Evolutionary conservation across 768 basidiomycete species (phyloP).

Genomic region (Tylopilus cervinicoccineus): DNA sequence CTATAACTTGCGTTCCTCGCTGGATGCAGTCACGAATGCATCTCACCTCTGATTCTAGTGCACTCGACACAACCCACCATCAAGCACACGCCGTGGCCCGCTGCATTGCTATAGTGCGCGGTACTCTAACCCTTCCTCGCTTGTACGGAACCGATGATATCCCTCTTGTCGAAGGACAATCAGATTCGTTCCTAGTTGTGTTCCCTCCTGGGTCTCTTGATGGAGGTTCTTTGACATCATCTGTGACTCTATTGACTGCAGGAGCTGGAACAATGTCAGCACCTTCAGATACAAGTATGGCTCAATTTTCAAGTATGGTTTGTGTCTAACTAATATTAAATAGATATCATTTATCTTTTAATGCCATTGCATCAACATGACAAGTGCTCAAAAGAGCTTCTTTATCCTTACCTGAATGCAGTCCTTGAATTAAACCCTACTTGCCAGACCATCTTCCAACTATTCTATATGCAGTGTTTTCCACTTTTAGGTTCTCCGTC

Average conservation of each 20-base stretch:
- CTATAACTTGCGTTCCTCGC: slow-evolving; percentile 34
- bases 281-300: slow-evolving; percentile 61
- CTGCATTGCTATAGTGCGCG: slow-evolving; percentile 50
- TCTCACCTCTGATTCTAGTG: slow-evolving; percentile 7
- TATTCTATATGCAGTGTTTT: slow-evolving; percentile 52
- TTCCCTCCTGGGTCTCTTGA: slow-evolving; percentile 66
- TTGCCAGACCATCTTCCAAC: slow-evolving; percentile 39
- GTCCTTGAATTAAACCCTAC: slow-evolving; percentile 30
- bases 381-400: slow-evolving; percentile 36
- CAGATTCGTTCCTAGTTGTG: slow-evolving; percentile 65
- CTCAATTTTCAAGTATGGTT: not conserved
- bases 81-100: slow-evolving; percentile 34
- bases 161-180: slow-evolving; percentile 17
- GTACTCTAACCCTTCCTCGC: slow-evolving; percentile 22
- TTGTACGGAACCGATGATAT: slow-evolving; percentile 25
- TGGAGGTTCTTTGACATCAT: slow-evolving; percentile 42
- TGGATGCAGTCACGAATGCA: slow-evolving; percentile 23
- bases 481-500: not conserved
- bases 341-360: slow-evolving; percentile 59
- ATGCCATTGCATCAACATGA: slow-evolving; percentile 39
- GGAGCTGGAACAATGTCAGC: slow-evolving; percentile 74
- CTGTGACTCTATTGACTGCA: slow-evolving; percentile 61
- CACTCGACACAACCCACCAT: not conserved
- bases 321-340: slow-evolving; percentile 2
- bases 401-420: slow-evolving; percentile 53